Conservation (phyloP, 495 filamentous ascomycete genomes). For the Xylaria curta region DNA sequence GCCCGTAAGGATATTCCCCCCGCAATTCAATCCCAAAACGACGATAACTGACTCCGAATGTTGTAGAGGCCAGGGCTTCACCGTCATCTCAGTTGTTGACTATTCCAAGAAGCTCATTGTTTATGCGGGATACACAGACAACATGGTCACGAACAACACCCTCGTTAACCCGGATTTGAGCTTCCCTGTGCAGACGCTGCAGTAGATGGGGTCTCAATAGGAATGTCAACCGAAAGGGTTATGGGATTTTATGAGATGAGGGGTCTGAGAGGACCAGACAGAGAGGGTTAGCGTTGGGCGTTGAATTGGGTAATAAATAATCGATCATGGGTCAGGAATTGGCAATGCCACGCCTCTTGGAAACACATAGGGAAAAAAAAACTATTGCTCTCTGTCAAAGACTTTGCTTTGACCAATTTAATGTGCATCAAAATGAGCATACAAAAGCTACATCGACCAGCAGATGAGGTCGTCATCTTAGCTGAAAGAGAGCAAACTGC, state of each 20-base stretch:
- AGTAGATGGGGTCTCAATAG: conserved; percentile 11
- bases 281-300: neutral
- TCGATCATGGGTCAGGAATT: neutral
- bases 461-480: neutral
- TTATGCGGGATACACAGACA: conserved; percentile 56
- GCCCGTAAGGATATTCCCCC: neutral
- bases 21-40: neutral
- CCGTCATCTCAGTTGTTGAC: conserved; percentile 58
- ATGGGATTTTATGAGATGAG: neutral
- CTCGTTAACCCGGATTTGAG: conserved; percentile 61
- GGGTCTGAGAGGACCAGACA: neutral
- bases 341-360: neutral
- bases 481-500: neutral
- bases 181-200: conserved; percentile 54
- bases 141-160: conserved; percentile 45
- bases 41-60: neutral
- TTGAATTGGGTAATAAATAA: neutral
- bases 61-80: conserved; percentile 55
- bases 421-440: neutral
- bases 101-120: conserved; percentile 47
- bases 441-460: neutral
- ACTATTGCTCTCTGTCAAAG: neutral
- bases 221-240: neutral
- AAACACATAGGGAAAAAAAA: neutral
- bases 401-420: neutral